Percentiles rank a stretch among this genome's conserved stretches.
Evolutionary conservation across 257 asterid species (phyloP).

Genomic region (Solanum boliviense): DNA sequence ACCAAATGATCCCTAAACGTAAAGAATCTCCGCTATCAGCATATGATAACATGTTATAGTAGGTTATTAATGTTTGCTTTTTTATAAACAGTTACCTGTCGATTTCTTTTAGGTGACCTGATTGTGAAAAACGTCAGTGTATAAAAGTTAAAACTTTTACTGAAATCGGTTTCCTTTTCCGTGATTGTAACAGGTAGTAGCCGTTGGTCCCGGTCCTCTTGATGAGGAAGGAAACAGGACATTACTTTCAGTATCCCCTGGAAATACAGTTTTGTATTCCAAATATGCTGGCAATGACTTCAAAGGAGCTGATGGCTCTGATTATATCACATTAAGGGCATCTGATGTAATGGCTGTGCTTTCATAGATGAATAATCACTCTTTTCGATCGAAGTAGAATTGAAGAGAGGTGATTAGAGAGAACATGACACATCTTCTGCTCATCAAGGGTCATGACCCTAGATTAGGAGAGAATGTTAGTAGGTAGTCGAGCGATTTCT

Average conservation of each 20-base stretch:
- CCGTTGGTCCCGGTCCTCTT: constrained; percentile 79
- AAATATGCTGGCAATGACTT: constrained; percentile 89
- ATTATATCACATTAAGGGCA: constrained; percentile 62
- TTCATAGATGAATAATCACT: background rate
- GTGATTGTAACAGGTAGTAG: constrained; percentile 39
- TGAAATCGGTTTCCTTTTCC: background rate
- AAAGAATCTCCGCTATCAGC: background rate
- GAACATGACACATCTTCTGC: background rate
- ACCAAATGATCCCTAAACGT: background rate
- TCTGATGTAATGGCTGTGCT: constrained; percentile 60
- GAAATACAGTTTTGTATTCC: constrained; percentile 74
- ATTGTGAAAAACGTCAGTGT: background rate
- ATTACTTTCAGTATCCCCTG: constrained; percentile 48
- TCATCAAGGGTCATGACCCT: background rate
- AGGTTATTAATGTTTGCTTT: background rate
- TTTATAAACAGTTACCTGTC: background rate
- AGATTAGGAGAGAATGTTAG: background rate
- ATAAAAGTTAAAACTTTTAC: background rate
- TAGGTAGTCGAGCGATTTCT: background rate
- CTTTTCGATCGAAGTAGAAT: background rate
- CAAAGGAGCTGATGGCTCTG: constrained; percentile 63
- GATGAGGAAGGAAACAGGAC: constrained; percentile 80
- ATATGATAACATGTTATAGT: background rate
- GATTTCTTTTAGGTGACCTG: background rate
- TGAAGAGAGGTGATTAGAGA: background rate